Evolutionary conservation across 768 basidiomycete genomes (phyloP), one percentile per base, ranked within the genome.

Genomic region (Ephemerocybe angulata): DNA sequence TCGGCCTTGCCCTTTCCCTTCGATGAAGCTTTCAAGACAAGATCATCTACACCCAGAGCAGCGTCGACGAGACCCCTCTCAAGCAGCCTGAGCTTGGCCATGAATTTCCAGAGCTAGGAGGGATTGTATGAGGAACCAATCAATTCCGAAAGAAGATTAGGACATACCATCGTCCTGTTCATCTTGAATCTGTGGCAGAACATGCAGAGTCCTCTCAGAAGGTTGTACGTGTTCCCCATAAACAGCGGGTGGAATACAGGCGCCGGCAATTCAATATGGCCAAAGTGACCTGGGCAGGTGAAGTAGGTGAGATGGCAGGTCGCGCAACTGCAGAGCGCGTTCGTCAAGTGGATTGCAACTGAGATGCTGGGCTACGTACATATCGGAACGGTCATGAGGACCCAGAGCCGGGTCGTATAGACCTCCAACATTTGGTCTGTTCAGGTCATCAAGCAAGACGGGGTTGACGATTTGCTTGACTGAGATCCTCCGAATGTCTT

Each of bases 171-270:
- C n/a, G 83, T 77, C 65, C 86, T 80, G 60, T 80, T 80, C 64
- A 87, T 71, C 73, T 94, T 93, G 72, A 98, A 97, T 59, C 77
- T 80, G 70, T 99, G 97, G 71, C 97, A 99, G 72, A 90, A 98
- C 68, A 96, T 72, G 74, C 97, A 99, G 13, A 85, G 85, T 33
- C 87, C 88, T 54, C 95, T 85, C 21, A 99, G 75, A 43, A 98
- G 74, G 59, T 87, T 88, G 67, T 86, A 95, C 77, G 89, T 86
- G 63, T 95, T 91, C 29, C 80, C 77, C 85, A 98, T 93, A 72
- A 98, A 99, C 35, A 99, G 74, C 0, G 97, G 97, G 65, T 99
- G 96, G 66, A 90, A 98, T 2, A 98, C 92, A 13, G 97, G 95
- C 17, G 89, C 83, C 19, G 96, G 94, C 5, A 99, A 82, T 58